These are phyloP conservation scores for Malassezia equina DNA, from an alignment of 1,284 basidiomycete genomes.

Conservation along the genomic window DNA sequence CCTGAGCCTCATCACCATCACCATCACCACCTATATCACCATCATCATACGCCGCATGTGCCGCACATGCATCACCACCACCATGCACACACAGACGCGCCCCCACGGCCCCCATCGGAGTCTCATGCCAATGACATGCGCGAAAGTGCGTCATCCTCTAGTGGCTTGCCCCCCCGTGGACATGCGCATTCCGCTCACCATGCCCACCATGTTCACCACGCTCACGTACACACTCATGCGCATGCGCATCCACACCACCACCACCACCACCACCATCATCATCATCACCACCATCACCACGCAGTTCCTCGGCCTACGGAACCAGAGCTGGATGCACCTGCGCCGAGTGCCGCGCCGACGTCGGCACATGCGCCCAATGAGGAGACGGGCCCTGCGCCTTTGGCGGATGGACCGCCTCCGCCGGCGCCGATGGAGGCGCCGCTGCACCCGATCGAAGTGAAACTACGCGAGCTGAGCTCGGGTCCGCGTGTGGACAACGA, in stretches of 20 bases:
- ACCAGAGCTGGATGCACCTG: neutral
- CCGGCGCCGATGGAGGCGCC: neutral
- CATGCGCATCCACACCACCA: slow-evolving; percentile 7
- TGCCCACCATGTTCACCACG: neutral
- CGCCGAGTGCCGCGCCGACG: slow-evolving; percentile 1
- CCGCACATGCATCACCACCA: slow-evolving; percentile 1
- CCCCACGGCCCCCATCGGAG: neutral
- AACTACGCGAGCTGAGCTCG: slow-evolving; percentile 22
- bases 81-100: neutral
- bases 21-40: slow-evolving; percentile 12
- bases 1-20: slow-evolving; percentile 2
- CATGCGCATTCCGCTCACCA: neutral
- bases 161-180: neutral
- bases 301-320: neutral
- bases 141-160: neutral
- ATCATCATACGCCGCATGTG: neutral
- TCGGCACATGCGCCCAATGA: neutral
- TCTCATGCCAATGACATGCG: neutral
- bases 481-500: slow-evolving; percentile 44
- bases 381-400: neutral
- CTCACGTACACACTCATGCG: neutral
- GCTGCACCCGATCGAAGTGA: slow-evolving; percentile 4
- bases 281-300: slow-evolving; percentile 15
- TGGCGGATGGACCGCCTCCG: neutral
- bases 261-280: slow-evolving; percentile 8